Conservation (phyloP, 495 filamentous ascomycete species). For the Penicillium manginii region DNA sequence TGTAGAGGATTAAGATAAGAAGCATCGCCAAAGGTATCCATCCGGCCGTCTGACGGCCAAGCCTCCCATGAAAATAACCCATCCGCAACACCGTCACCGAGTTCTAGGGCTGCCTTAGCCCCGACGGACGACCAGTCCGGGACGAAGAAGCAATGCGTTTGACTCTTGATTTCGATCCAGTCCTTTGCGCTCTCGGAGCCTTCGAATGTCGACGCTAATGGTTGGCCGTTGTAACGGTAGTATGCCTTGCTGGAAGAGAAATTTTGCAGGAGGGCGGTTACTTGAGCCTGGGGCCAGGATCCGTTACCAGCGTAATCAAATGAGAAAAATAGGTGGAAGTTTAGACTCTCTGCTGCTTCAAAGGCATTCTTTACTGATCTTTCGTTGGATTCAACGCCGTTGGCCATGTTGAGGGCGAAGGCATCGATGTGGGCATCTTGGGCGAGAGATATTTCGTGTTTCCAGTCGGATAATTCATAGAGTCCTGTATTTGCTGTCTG, state of each 20-base stretch:
- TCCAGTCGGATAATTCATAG: constrained; percentile 52
- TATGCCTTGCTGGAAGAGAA: constrained; percentile 58
- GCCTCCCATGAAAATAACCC: constrained; percentile 74
- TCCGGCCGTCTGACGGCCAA: constrained; percentile 67
- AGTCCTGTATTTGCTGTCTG: constrained; percentile 33
- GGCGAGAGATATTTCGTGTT: constrained; percentile 61
- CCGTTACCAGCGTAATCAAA: constrained; percentile 68
- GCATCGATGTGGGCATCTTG: constrained; percentile 68
- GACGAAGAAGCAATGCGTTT: constrained; percentile 58
- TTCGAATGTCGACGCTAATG: constrained; percentile 78
- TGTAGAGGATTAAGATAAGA: constrained; percentile 50
- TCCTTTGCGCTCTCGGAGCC: constrained; percentile 60
- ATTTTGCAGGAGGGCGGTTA: constrained; percentile 56
- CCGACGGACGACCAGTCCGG: constrained; percentile 68
- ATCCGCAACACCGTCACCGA: constrained; percentile 50
- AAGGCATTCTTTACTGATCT: constrained; percentile 56
- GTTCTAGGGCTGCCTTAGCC: constrained; percentile 37
- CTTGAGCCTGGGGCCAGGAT: constrained; percentile 58
- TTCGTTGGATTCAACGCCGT: constrained; percentile 47
- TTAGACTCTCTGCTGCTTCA: constrained; percentile 52
- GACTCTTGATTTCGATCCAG: constrained; percentile 59
- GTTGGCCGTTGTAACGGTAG: constrained; percentile 53
- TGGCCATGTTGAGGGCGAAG: constrained; percentile 72
- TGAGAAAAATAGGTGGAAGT: constrained; percentile 71
- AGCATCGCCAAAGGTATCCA: constrained; percentile 57